A percentile compares a stretch with the other conserved stretches of the same genome.
Evolutionary conservation across 495 filamentous ascomycete genomes (phyloP).

Genomic region (Elaphomyces granulatus): DNA sequence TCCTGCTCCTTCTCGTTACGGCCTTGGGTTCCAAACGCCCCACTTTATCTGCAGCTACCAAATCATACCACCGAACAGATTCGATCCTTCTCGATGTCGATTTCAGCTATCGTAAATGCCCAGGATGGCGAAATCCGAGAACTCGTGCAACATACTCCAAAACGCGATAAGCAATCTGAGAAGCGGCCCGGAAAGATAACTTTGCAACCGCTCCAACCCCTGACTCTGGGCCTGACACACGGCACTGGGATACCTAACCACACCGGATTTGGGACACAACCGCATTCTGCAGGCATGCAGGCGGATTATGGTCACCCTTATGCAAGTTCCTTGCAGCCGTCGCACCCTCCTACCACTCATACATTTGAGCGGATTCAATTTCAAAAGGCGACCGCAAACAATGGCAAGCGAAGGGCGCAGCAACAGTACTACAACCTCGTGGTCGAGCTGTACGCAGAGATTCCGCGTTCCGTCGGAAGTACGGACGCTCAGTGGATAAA

Average conservation of each 20-base stretch:
- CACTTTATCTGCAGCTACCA: constrained; percentile 31
- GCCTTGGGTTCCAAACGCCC: constrained; percentile 28
- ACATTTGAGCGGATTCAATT: constrained; percentile 94
- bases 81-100: constrained; percentile 61
- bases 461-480: constrained; percentile 27
- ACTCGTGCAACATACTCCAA: constrained; percentile 87
- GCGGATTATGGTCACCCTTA: constrained; percentile 30
- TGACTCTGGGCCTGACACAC: constrained; percentile 25
- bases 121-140: constrained; percentile 67
- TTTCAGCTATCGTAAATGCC: constrained; percentile 72
- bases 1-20: constrained; percentile 64
- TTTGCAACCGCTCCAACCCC: constrained; percentile 50
- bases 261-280: constrained; percentile 13
- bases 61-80: constrained; percentile 45
- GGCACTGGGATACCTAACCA: constrained; percentile 11
- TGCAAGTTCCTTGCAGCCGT: constrained; percentile 17
- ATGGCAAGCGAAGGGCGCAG: constrained; percentile 78
- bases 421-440: constrained; percentile 92
- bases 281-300: constrained; percentile 18
- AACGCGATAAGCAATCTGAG: constrained; percentile 85
- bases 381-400: constrained; percentile 92
- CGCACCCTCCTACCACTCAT: constrained; percentile 31
- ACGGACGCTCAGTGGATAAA: constrained; percentile 47
- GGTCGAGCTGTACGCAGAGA: constrained; percentile 75
- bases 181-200: constrained; percentile 57